Evolutionary conservation across 257 asterid species (phyloP), one percentile per base, ranked within the genome.

Genomic region (Rehmannia glutinosa): DNA sequence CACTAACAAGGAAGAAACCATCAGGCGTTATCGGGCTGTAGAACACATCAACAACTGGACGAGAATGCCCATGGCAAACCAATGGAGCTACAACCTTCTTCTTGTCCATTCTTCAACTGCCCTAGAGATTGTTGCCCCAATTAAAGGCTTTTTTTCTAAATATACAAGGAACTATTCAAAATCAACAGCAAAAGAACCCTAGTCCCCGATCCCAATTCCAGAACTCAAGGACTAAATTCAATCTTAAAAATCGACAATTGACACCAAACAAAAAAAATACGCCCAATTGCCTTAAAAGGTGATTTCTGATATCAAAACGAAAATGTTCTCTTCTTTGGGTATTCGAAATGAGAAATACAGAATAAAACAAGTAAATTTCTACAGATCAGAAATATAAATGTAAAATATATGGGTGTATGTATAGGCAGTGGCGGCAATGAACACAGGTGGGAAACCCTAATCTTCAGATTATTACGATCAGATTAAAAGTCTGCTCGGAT

Each of bases 1-100:
- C 99, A 78, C 99, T 94, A 75, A 91, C 88, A 65, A 94, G 93
- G 75, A 94, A 94, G 83, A 79, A 86, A 3, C 99, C 99, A 80
- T 88, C 99, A 41, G 96, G 97, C 41, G 97, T 94, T 28, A 86
- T 76, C 27, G 99, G 96, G 73, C 99, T 94, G 86, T 90, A 94
- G 75, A 81, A 86, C 84, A 94, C 76, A 82, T 94, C 99, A n/a
- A 94, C 99, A 69, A 94, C 99, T 0, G 99, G 97, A 20, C 99
- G 92, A 11, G 99, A 94, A 87, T 94, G 99, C 51, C 97, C 99
- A 75, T 94, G 99, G 73, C 99, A 94, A 70, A 94, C 95, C 76
- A 94, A 85, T 11, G 97, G 99, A 73, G 96, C 87, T 5, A 82
- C 85, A 66, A 70, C 84, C 74, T 94, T 94, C 86, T 90, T 94